A percentile compares a stretch with the other conserved stretches of the same genome.
Conservation (phyloP, 163 green algal genomes). For the Chlorella variabilis region DNA sequence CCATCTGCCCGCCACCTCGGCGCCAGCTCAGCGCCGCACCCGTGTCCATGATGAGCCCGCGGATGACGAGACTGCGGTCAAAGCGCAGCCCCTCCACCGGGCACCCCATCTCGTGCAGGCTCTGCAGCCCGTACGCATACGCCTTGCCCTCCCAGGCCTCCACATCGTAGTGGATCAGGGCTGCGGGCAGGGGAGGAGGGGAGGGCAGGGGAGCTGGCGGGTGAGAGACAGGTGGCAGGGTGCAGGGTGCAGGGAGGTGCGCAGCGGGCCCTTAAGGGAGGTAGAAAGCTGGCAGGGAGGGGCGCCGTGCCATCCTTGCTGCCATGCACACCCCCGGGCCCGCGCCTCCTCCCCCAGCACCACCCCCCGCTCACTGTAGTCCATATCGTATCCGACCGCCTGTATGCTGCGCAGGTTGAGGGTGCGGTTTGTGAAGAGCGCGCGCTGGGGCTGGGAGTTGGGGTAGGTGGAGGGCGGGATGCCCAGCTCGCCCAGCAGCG, state of each 20-base stretch:
- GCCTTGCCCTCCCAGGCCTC: constrained; percentile 82
- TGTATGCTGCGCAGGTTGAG: constrained; percentile 88
- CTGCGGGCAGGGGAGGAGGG: neutral
- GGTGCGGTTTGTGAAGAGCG: constrained; percentile 84
- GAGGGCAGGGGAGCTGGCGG: neutral
- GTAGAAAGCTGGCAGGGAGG: too few species aligned
- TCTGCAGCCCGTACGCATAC: constrained; percentile 50
- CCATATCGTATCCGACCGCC: constrained; percentile 76
- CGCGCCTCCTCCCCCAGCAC: too few species aligned
- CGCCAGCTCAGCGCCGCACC: too few species aligned
- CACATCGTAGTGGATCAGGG: constrained; percentile 93
- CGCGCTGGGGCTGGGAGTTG: constrained; percentile 72
- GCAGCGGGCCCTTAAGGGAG: too few species aligned
- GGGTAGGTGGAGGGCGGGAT: constrained; percentile 67
- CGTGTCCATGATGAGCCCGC: constrained; percentile 92
- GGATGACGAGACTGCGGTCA: constrained; percentile 86
- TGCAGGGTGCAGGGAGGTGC: neutral
- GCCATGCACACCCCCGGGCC: too few species aligned
- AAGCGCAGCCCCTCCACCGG: constrained; percentile 80
- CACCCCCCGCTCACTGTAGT: too few species aligned
- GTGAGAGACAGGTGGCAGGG: neutral
- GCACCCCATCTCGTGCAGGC: constrained; percentile 70
- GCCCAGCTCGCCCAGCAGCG: constrained; percentile 68
- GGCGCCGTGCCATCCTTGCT: too few species aligned
- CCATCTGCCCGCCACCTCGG: too few species aligned